Evolutionary conservation across 2,329 filamentous ascomycete species (phyloP).

Genomic region (Exophiala spinifera): DNA sequence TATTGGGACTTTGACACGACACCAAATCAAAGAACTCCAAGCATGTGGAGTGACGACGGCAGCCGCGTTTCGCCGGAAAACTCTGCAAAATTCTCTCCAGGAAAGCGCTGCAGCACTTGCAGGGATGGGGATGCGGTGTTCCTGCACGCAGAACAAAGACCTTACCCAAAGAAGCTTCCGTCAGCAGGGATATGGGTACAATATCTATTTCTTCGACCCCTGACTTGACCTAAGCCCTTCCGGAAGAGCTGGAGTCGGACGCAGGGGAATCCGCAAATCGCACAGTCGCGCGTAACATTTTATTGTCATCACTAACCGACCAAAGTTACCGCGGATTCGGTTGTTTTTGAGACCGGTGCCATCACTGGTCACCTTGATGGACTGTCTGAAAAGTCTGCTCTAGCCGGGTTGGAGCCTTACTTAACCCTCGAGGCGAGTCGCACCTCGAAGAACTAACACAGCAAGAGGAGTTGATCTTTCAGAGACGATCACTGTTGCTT

Average conservation of each 20-base stretch:
- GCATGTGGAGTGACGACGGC: not conserved
- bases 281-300: not conserved
- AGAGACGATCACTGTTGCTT: not conserved
- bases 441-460: not conserved
- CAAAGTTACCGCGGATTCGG: not conserved
- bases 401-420: not conserved
- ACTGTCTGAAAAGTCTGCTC: not conserved
- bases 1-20: conserved; percentile 1
- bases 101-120: conserved; percentile 6
- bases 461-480: not conserved
- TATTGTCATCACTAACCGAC: conserved; percentile 2
- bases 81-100: conserved; percentile 4
- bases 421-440: not conserved
- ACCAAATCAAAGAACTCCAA: not conserved
- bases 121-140: conserved; percentile 4
- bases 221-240: not conserved
- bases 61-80: conserved; percentile 1
- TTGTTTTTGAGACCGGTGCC: not conserved
- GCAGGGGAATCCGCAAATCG: conserved; percentile 14
- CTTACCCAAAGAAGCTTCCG: conserved; percentile 5
- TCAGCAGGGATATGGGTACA: not conserved
- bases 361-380: not conserved
- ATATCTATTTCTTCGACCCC: not conserved
- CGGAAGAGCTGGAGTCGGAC: not conserved
- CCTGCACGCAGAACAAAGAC: conserved; percentile 7